These are phyloP conservation scores for Pseudognaphalium luteoalbum DNA, from an alignment of 129 eudicot genomes.

Conservation along the genomic window DNA sequence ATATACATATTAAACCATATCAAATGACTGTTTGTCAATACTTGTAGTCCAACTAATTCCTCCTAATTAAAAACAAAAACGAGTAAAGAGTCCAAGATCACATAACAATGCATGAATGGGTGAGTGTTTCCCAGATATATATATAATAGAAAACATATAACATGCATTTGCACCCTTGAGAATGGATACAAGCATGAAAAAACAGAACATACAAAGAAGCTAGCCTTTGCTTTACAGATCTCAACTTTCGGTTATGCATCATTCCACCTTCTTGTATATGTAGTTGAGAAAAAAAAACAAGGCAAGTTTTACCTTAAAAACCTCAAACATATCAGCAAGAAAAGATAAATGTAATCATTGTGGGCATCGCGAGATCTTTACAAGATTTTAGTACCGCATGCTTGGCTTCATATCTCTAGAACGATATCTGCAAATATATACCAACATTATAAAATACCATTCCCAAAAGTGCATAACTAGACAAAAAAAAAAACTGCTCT, in stretches of 20 bases:
- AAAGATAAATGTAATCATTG: conserved; percentile 17
- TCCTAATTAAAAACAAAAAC: not conserved
- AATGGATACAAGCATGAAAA: conserved; percentile 40
- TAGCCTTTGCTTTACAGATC: conserved; percentile 35
- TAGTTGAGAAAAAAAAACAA: conserved; percentile 36
- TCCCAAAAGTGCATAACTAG: not conserved
- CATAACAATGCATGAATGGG: conserved; percentile 29
- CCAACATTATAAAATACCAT: conserved; percentile 4
- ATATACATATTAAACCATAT: conserved; percentile 8
- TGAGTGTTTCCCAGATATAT: conserved; percentile 10
- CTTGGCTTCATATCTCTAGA: conserved; percentile 36
- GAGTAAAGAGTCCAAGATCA: conserved; percentile 12
- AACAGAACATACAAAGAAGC: conserved; percentile 26
- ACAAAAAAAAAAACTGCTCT: not conserved
- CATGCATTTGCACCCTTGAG: conserved; percentile 34
- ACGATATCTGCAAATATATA: conserved; percentile 35
- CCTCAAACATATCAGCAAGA: conserved; percentile 40
- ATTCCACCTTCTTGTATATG: conserved; percentile 39
- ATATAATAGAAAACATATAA: conserved; percentile 1
- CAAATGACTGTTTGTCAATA: conserved; percentile 7
- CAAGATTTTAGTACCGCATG: not conserved
- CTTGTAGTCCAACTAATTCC: not conserved
- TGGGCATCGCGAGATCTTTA: conserved; percentile 20
- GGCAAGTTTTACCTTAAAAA: conserved; percentile 42
- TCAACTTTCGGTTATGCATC: conserved; percentile 32